These are phyloP conservation scores for Backusella sp. DNA, from an alignment of 192 early-diverging fungal species.

Conservation along the genomic window DNA sequence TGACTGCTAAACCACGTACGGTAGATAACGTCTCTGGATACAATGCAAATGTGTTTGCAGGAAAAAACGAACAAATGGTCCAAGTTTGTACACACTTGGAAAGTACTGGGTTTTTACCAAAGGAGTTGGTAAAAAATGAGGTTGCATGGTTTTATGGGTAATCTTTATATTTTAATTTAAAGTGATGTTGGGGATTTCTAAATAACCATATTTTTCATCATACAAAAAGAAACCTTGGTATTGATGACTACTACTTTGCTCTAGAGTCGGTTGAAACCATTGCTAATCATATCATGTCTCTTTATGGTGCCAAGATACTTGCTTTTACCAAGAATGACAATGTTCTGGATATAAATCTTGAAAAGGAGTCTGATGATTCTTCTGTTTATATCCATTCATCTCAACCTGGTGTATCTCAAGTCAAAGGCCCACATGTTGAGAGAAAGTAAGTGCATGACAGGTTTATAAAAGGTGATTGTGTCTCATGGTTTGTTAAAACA, in stretches of 20 bases:
- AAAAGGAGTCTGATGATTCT: conserved; percentile 85
- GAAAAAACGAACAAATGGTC: conserved; percentile 90
- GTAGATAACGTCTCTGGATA: conserved; percentile 53
- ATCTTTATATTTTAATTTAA: conserved; percentile 68
- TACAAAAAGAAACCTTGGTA: conserved; percentile 79
- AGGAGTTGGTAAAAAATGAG: conserved; percentile 85
- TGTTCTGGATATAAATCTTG: conserved; percentile 79
- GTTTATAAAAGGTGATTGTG: not conserved
- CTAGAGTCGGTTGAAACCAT: conserved; percentile 87
- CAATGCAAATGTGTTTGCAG: conserved; percentile 81
- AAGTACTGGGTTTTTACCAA: conserved; percentile 88
- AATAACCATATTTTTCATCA: not conserved
- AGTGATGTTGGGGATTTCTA: not conserved
- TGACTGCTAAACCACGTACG: not conserved
- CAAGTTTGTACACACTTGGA: conserved; percentile 82
- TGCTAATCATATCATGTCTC: conserved; percentile 91
- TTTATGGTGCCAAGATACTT: conserved; percentile 94
- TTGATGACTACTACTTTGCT: conserved; percentile 99
- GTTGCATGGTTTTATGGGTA: conserved; percentile 79
- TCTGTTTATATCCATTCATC: conserved; percentile 98
- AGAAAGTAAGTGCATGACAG: conserved; percentile 40
- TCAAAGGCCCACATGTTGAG: conserved; percentile 84
- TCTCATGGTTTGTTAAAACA: too few relatives aligned
- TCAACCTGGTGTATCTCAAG: conserved; percentile 85
- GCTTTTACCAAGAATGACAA: conserved; percentile 87